These are phyloP conservation scores for Collariella sp. DNA, from an alignment of 495 filamentous ascomycete genomes.

Conservation along the genomic window DNA sequence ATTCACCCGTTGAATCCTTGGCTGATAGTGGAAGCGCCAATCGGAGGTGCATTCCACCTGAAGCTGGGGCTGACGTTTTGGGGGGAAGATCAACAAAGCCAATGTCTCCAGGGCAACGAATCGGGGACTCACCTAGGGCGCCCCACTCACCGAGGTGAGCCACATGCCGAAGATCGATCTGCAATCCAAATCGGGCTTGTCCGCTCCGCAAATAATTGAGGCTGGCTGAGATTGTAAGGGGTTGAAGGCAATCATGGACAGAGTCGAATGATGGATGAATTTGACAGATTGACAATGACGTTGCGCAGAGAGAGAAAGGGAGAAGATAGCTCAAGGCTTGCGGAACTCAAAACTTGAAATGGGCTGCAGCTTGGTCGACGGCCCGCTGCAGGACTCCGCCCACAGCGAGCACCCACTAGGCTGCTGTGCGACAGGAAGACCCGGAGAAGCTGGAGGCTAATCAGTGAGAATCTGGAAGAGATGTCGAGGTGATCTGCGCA, in stretches of 20 bases:
- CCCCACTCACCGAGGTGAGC: slow-evolving; percentile 17
- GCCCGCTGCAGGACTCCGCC: slow-evolving; percentile 2
- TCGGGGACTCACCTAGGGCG: slow-evolving; percentile 9
- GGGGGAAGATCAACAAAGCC: slow-evolving; percentile 21
- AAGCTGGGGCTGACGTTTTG: slow-evolving; percentile 7
- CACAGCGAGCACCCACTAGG: neutral
- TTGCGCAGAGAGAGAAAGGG: neutral
- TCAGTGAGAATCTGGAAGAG: neutral
- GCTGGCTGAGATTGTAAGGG: neutral
- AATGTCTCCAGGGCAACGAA: slow-evolving; percentile 12
- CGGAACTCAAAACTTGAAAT: slow-evolving; percentile 1
- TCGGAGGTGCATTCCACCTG: slow-evolving; percentile 4
- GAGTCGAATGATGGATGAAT: neutral
- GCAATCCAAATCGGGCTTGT: slow-evolving; percentile 6
- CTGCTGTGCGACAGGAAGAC: neutral
- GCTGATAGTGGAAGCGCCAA: slow-evolving; percentile 3
- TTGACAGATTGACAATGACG: neutral
- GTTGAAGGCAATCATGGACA: slow-evolving; percentile 5
- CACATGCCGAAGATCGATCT: slow-evolving; percentile 12
- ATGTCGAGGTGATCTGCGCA: neutral
- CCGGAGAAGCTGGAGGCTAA: neutral
- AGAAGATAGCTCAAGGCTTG: neutral
- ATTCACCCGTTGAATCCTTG: slow-evolving; percentile 1
- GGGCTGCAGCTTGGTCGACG: neutral
- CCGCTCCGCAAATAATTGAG: neutral